phyloP scores from a whole-genome alignment of 1,284 basidiomycete species.

The Malassezia arunalokei region DNA sequence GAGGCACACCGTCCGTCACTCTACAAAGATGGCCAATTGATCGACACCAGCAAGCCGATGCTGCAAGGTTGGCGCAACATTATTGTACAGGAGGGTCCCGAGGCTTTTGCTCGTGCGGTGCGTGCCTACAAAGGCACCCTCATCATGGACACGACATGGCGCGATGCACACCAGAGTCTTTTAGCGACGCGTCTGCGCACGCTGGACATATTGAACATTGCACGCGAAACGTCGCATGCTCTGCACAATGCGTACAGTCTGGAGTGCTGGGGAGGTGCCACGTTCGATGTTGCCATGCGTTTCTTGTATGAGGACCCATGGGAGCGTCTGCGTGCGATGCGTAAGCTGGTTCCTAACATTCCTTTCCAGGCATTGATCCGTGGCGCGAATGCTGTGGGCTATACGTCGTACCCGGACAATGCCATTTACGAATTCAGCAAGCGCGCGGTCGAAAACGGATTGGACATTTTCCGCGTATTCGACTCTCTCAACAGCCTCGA shows the following conservation, averaged over 20 bases:
- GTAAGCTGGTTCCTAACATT: slow-evolving; percentile 95
- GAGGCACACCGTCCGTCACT: slow-evolving; percentile 78
- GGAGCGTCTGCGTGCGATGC: slow-evolving; percentile 86
- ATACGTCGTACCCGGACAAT: slow-evolving; percentile 98
- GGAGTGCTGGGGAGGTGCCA: slow-evolving; percentile 99
- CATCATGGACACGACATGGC: slow-evolving; percentile 73
- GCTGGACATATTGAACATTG: slow-evolving; percentile 95
- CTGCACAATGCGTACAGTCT: slow-evolving; percentile 89
- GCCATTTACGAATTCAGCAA: slow-evolving; percentile 76
- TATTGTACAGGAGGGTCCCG: slow-evolving; percentile 92
- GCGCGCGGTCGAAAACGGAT: slow-evolving; percentile 91
- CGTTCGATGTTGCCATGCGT: slow-evolving; percentile 98
- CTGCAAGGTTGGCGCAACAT: slow-evolving; percentile 93
- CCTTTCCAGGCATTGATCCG: slow-evolving; percentile 96
- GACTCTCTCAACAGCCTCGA: slow-evolving; percentile 62
- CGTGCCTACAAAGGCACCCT: slow-evolving; percentile 81
- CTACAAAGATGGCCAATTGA: slow-evolving; percentile 56
- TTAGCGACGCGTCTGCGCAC: slow-evolving; percentile 93
- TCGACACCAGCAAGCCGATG: slow-evolving; percentile 74
- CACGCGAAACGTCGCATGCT: slow-evolving; percentile 79
- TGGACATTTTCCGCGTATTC: slow-evolving; percentile 99
- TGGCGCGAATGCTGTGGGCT: slow-evolving; percentile 97
- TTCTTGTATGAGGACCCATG: slow-evolving; percentile 99
- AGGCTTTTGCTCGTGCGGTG: slow-evolving; percentile 95
- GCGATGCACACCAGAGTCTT: slow-evolving; percentile 95